A percentile compares a stretch with the other conserved stretches of the same genome.
Evolutionary conservation across 768 basidiomycete species (phyloP).

Genomic region (Kwoniella sp.): DNA sequence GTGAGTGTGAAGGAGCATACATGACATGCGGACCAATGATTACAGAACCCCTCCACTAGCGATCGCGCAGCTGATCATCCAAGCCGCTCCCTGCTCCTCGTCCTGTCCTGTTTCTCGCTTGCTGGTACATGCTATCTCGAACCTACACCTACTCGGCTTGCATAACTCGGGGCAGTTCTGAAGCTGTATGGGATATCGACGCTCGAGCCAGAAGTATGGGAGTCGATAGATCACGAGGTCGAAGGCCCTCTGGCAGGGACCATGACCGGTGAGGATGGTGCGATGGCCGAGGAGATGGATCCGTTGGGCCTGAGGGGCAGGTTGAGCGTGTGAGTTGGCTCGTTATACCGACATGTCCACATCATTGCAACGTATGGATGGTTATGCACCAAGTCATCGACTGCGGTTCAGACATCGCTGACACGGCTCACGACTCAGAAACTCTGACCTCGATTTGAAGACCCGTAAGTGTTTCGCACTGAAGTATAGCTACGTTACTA

Average conservation of each 20-base stretch:
- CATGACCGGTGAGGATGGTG: slow-evolving; percentile 51
- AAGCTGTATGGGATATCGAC: slow-evolving; percentile 84
- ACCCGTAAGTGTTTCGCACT: slow-evolving; percentile 29
- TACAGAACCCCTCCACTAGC: no score
- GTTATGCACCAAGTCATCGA: no score
- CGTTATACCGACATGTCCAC: slow-evolving; percentile 24
- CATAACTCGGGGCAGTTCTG: slow-evolving; percentile 60
- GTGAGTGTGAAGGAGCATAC: slow-evolving; percentile 26
- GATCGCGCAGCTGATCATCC: not conserved
- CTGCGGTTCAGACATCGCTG: not conserved
- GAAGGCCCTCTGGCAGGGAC: slow-evolving; percentile 72
- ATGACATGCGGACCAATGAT: no score
- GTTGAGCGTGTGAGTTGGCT: slow-evolving; percentile 55
- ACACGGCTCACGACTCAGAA: slow-evolving; percentile 39
- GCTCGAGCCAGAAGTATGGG: slow-evolving; percentile 81
- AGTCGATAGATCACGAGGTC: slow-evolving; percentile 81
- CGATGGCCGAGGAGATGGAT: slow-evolving; percentile 63
- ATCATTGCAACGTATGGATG: not conserved
- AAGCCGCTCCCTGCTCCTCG: not conserved
- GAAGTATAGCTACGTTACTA: not conserved
- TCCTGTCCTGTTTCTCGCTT: no score
- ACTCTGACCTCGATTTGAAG: slow-evolving; percentile 74
- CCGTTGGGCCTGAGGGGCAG: slow-evolving; percentile 66
- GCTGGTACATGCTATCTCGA: not conserved
- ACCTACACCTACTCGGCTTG: not conserved